A percentile compares a stretch with the other conserved stretches of the same genome.
Conservation (phyloP, 176 grass and related monocot genomes). For the Zizania latifolia region DNA sequence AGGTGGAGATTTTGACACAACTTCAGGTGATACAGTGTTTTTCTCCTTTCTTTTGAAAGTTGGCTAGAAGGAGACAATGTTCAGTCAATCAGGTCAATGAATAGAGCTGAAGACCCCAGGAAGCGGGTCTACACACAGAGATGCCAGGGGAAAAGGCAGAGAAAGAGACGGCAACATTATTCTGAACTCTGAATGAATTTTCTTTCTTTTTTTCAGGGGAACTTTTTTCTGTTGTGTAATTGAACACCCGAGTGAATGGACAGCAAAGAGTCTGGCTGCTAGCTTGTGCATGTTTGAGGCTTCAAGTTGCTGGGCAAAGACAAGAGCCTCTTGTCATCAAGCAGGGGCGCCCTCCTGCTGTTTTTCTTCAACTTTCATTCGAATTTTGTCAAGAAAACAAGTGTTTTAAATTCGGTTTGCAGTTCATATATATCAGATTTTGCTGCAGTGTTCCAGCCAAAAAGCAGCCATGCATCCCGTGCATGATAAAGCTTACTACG, state of each 20-base stretch:
- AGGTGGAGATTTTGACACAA: not conserved
- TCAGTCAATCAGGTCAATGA: slow-evolving; percentile 16
- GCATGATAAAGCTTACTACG: not conserved
- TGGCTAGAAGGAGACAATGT: slow-evolving; percentile 1
- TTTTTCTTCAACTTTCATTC: not conserved
- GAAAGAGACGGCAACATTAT: not conserved
- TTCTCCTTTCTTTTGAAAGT: not conserved
- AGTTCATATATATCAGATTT: not conserved
- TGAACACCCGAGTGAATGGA: not conserved
- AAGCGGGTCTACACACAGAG: not conserved
- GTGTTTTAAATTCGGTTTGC: too few relatives aligned
- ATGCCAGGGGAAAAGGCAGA: not conserved
- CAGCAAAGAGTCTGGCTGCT: not conserved
- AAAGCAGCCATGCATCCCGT: not conserved
- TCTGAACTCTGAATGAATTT: not conserved
- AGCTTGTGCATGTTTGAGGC: not conserved
- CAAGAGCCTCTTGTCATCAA: not conserved
- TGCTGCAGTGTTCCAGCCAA: not conserved
- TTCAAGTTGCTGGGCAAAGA: too few relatives aligned
- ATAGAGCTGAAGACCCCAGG: not conserved
- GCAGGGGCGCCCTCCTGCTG: not conserved
- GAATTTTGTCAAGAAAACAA: too few relatives aligned
- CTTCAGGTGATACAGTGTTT: not conserved
- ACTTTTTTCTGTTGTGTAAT: not conserved
- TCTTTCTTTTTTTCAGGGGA: not conserved